Percentiles rank a stretch among this genome's conserved stretches.
phyloP scores from a whole-genome alignment of 192 early-diverging fungal genomes.

The Globomyces pollinis-pini region DNA sequence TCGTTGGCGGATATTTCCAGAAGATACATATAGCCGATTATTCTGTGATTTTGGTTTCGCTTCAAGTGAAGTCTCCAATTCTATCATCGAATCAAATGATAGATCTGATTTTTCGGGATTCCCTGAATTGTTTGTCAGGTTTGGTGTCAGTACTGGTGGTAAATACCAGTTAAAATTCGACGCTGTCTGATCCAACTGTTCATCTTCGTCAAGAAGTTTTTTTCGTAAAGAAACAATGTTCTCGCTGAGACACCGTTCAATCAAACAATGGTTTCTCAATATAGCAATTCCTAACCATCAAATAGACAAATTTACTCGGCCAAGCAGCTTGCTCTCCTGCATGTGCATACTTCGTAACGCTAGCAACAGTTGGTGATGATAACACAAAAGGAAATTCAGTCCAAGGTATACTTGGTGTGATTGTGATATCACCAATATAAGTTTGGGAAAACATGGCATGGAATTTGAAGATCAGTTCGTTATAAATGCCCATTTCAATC shows the following conservation, averaged over 20 bases:
- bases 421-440: constrained; percentile 76
- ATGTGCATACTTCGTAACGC: constrained; percentile 33
- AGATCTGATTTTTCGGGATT: no score
- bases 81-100: no score
- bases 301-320: constrained; percentile 47
- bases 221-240: constrained; percentile 32
- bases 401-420: constrained; percentile 57
- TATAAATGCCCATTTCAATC: constrained; percentile 51
- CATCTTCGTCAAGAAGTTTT: no score
- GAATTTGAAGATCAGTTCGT: constrained; percentile 43
- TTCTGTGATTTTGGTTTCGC: no score
- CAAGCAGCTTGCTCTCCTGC: constrained; percentile 66
- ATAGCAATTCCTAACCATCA: constrained; percentile 62
- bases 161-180: no score
- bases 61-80: no score
- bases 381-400: constrained; percentile 57
- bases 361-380: constrained; percentile 57
- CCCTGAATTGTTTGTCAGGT: no score
- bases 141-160: no score
- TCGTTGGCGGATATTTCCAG: no score
- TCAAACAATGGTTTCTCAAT: constrained; percentile 63
- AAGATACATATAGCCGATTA: no score
- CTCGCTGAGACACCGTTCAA: constrained; percentile 57
- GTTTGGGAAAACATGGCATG: constrained; percentile 68
- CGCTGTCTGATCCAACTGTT: no score